Evolutionary conservation across 768 basidiomycete species (phyloP), one percentile per base, ranked within the genome.

Genomic region (Cystoderma amianthinum): DNA sequence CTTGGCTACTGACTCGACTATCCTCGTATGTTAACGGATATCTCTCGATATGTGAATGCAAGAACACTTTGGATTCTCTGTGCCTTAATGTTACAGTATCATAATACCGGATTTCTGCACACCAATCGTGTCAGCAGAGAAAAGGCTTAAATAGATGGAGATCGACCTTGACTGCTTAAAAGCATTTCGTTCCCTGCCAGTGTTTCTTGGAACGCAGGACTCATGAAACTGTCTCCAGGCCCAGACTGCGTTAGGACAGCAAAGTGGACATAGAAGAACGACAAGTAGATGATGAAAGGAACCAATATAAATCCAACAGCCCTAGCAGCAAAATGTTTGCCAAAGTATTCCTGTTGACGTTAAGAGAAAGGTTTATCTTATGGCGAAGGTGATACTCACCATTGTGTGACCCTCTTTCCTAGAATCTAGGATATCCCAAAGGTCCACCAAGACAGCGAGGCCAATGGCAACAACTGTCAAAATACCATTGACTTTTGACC

Each of bases 251-350:
- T 86, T 49, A 98, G 80, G 47, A 98, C 72, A 19, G 83, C 70
- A 55, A 99, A 95, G 61, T 99, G 96, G 18, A 96, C 64, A 64
- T 86, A 99, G 74, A 99, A 99, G 74, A 95, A 91, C 12, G 85
- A 83, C 2, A 98, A 76, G 60, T 99, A 99, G 38, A 98, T 72
- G 42, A 88, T 63, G 51, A 93, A 77, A 3, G 96, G 96, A n/a
- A 95, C 67, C 11, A 85, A 50, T 45, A 99, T 97, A 34, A 99
- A 68, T 11, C 88, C 92, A 42, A 85, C 46, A 7, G 80, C 85
- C 30, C 96, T 78, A 15, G 95, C 93, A 35, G 64, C 59, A 63
- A 98, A 97, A 60, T 98, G 96, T 44, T 76, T 80, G 67, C 76
- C 79, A 62, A 99, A 91, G 60, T 88, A 80, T 46, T 91, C 85